Percentiles rank a stretch among this genome's conserved stretches.
These are phyloP conservation scores for Phytopythium litorale DNA, from an alignment of 352 stramenopile species.

Conservation along the genomic window DNA sequence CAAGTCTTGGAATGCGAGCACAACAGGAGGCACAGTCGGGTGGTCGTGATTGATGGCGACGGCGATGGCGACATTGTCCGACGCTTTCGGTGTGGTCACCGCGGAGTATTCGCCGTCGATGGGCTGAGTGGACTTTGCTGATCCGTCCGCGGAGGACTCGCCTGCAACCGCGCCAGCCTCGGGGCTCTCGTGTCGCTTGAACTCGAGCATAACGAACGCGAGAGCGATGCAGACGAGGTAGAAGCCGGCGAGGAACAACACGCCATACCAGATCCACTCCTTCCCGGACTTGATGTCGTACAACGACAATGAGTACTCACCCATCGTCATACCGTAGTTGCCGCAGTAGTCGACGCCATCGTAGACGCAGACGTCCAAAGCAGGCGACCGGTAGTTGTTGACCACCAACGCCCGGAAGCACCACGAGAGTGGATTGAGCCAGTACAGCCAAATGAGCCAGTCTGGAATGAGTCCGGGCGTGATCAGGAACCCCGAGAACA, in stretches of 20 bases:
- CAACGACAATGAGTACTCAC: slow-evolving; percentile 3
- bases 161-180: background rate
- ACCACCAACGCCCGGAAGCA: slow-evolving; percentile 9
- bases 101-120: background rate
- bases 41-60: background rate
- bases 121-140: background rate
- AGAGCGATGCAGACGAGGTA: slow-evolving; percentile 3
- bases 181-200: slow-evolving; percentile 1
- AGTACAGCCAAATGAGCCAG: slow-evolving; percentile 16
- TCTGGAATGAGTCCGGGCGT: slow-evolving; percentile 5
- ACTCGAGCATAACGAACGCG: slow-evolving; percentile 4
- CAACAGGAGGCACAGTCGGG: background rate
- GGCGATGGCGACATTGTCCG: background rate
- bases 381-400: slow-evolving; percentile 11
- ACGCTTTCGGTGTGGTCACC: background rate
- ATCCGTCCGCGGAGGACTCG: too few species aligned
- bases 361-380: slow-evolving; percentile 13
- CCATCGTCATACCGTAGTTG: slow-evolving; percentile 6
- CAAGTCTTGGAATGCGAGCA: slow-evolving; percentile 7
- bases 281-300: slow-evolving; percentile 1
- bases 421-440: slow-evolving; percentile 16
- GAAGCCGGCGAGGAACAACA: background rate
- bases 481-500: slow-evolving; percentile 18
- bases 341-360: slow-evolving; percentile 11
- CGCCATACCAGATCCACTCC: slow-evolving; percentile 4